Conservation (phyloP, 352 stramenopile genomes). For the Saprolegnia diclina region DNA sequence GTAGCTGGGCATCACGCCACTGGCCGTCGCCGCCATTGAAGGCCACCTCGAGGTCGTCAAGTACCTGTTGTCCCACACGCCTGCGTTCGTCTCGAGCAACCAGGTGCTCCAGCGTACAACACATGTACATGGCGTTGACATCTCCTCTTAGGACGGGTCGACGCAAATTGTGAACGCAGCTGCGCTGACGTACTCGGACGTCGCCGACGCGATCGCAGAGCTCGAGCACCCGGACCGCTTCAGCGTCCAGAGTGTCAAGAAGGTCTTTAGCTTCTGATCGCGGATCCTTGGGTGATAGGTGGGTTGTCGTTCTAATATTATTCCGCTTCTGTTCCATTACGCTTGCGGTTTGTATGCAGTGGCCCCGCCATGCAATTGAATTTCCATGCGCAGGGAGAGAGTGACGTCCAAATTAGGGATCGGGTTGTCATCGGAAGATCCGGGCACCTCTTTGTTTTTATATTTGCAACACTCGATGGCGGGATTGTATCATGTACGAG, state of each 20-base stretch:
- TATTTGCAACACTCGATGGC: neutral
- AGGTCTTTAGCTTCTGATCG: constrained; percentile 23
- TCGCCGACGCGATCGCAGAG: constrained; percentile 26
- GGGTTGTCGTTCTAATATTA: neutral
- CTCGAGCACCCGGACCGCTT: constrained; percentile 25
- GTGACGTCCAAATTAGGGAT: neutral
- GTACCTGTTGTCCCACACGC: constrained; percentile 12
- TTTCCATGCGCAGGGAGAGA: neutral
- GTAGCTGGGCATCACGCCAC: constrained; percentile 23
- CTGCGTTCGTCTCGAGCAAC: constrained; percentile 19
- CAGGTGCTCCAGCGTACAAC: constrained; percentile 5
- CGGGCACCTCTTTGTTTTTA: neutral
- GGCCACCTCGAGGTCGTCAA: constrained; percentile 40
- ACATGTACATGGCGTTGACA: neutral
- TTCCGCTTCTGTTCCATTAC: too few relatives aligned
- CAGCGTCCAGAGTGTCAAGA: constrained; percentile 12
- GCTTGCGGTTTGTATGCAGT: neutral
- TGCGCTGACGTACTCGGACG: constrained; percentile 23
- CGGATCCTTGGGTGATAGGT: neutral
- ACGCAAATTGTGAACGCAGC: constrained; percentile 26
- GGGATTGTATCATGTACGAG: neutral
- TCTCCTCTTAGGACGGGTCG: constrained; percentile 10
- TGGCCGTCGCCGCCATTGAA: constrained; percentile 35
- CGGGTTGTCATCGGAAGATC: neutral
- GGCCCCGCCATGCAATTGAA: neutral